Percentiles rank a stretch among this genome's conserved stretches.
phyloP scores from a whole-genome alignment of 176 grass and related monocot genomes.

The Elymus sibiricus region DNA sequence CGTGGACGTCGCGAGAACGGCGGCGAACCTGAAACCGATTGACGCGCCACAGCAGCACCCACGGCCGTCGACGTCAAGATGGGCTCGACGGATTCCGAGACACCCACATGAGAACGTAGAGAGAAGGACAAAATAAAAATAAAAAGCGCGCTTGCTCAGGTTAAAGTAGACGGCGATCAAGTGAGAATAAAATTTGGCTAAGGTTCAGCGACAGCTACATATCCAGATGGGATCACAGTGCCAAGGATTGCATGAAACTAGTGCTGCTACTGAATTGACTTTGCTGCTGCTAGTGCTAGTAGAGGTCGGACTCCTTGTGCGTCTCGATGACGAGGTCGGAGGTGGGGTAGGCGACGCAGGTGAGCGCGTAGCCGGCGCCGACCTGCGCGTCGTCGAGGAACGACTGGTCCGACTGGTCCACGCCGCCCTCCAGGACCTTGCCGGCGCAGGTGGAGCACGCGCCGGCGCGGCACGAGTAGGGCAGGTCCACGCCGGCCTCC shows the following conservation, averaged over 20 bases:
- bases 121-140: neutral
- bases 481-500: slow-evolving; percentile 39
- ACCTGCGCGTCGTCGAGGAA: slow-evolving; percentile 66
- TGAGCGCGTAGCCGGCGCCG: slow-evolving; percentile 50
- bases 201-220: neutral
- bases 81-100: slow-evolving; percentile 1
- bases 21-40: slow-evolving; percentile 25
- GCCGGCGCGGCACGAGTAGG: slow-evolving; percentile 69
- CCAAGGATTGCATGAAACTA: neutral
- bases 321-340: slow-evolving; percentile 76
- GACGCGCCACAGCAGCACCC: neutral
- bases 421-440: slow-evolving; percentile 51
- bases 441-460: slow-evolving; percentile 73
- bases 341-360: slow-evolving; percentile 71
- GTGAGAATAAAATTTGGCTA: neutral
- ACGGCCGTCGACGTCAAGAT: neutral
- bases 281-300: neutral
- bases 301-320: slow-evolving; percentile 72
- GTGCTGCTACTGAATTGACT: neutral
- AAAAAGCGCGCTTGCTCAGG: neutral
- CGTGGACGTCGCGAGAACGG: neutral
- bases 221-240: neutral
- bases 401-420: slow-evolving; percentile 71
- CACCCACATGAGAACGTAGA: slow-evolving; percentile 1
- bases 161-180: neutral